Evolutionary conservation across 208 protist species (phyloP), one percentile per base, ranked within the genome.

Genomic region (Acanthamoeba sp.): DNA sequence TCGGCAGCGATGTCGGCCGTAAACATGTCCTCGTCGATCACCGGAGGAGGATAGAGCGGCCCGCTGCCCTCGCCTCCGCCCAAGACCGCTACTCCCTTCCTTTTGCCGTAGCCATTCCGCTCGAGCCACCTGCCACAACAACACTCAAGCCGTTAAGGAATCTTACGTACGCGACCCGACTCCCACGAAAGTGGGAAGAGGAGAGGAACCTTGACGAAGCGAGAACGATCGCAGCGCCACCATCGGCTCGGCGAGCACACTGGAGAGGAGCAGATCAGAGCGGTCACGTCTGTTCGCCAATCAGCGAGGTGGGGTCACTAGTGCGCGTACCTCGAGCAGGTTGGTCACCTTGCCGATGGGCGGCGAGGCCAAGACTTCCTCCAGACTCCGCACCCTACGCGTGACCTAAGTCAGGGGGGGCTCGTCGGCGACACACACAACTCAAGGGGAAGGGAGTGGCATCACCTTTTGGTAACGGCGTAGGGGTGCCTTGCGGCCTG

Each of bases 181-280:
- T 22, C 22, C 55, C 0, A 10, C 24, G 1, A 62, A 62, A 0
- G 20, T 27, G 55, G 5, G 24, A 62, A 22, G 2, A 62, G 48
- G 48, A 52, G 48, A 1, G 48, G 0, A 62, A 73, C 64, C 69
- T 89, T n/a, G 97, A 96, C 0, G 92, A 89, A 16, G 96, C 93
- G n/a, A 98, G 82, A 38, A 98, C 95, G 29, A 98, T 69, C 14
- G 97, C 95, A 45, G 95, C 96, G 2, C 97, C 97, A 18, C 97
- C 97, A 73, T 98, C 97, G 12, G 97, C 97, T 27, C 97, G 97
- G 16, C 97, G 95, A 18, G 97, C 97, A 76, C 97, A 98, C 93
- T 98, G 96, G 9, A 94, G 9, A 38, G 32, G 2, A 27, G 29
- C 29, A 7, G 59, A 12, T 69, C 59, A 20, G 48, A 1, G 48